Base-by-base conservation (phyloP, 108 stramenopile species). In the Skeletonema marinoi region DNA sequence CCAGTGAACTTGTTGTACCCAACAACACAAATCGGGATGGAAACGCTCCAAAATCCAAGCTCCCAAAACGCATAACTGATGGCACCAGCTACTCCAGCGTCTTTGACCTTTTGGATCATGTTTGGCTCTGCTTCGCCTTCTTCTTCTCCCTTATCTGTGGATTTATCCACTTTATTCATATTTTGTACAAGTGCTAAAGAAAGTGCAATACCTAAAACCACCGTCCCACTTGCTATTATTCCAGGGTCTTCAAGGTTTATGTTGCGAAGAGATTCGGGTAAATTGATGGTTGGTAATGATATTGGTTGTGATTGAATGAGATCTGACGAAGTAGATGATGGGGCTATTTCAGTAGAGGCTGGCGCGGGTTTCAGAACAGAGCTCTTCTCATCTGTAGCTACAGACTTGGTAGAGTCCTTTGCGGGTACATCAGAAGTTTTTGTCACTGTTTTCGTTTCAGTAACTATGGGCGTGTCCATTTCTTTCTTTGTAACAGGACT, bases 21-120 rank as follows among this genome's bases (percentile, higher is more conserved):
- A 69, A 89, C 74, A 32, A 88, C 60, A 65, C 89, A 91, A 14
- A 94, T 87, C 0, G 95, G 95, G 72, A 96, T 71, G 19, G 85
- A 86, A 17, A 93, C 42, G 7, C 79, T 66, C 95, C 95, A 96
- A 75, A 96, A 96, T 4, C 65, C 94, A 33, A 86, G 68, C 75
- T 95, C 94, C 94, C 94, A 95, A 1, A 85, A 60, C 1, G 89
- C 88, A 61, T 90, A 95, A 4, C 86, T 87, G 46, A 94, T 87
- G 16, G 89, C 80, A 39, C 93, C 93, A 35, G 93, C 91, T 14
- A 73, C 75, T 30, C 93, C 93, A 31, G 93, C 82, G 12, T 92
- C 89, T 71, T 94, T 94, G 46, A 94, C 78, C 68, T 87, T 74
- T 60, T 89, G 76, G 75, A 94, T 65, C 10, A 91, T 39, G 11